These are phyloP conservation scores for Mycena capillaripes DNA, from an alignment of 768 basidiomycete genomes.

Conservation along the genomic window DNA sequence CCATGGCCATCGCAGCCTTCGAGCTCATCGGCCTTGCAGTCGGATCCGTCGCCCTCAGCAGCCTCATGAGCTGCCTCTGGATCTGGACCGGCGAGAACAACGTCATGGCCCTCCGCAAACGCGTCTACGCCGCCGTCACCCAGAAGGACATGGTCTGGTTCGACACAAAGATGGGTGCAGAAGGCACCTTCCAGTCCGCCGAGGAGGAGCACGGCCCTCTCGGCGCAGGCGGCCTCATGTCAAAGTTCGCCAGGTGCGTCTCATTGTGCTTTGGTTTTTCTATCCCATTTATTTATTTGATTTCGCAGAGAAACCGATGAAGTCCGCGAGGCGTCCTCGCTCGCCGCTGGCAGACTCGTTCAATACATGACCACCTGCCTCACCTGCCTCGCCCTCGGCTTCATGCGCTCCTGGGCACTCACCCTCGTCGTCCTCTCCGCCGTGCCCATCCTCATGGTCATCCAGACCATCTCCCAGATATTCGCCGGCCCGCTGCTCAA, in stretches of 20 bases:
- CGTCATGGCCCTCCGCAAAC: slow-evolving; percentile 66
- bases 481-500: slow-evolving; percentile 67
- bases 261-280: not conserved
- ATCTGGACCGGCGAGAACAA: slow-evolving; percentile 80
- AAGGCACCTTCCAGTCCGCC: slow-evolving; percentile 54
- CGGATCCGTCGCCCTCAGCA: slow-evolving; percentile 70
- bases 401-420: slow-evolving; percentile 73
- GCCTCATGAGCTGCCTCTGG: slow-evolving; percentile 76
- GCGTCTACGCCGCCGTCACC: slow-evolving; percentile 71
- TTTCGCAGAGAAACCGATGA: slow-evolving; percentile 83
- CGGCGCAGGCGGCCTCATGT: slow-evolving; percentile 85
- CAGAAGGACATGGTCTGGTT: slow-evolving; percentile 81
- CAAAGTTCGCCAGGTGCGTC: slow-evolving; percentile 77
- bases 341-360: slow-evolving; percentile 72
- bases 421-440: slow-evolving; percentile 83
- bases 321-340: slow-evolving; percentile 78
- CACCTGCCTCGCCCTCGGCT: slow-evolving; percentile 75
- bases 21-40: slow-evolving; percentile 67
- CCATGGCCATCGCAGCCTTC: slow-evolving; percentile 63
- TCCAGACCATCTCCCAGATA: slow-evolving; percentile 73
- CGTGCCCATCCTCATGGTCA: slow-evolving; percentile 74
- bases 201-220: slow-evolving; percentile 59
- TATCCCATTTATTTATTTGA: not conserved
- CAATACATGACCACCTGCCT: slow-evolving; percentile 76
- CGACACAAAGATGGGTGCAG: slow-evolving; percentile 74